A percentile compares a stretch with the other conserved stretches of the same genome.
These are phyloP conservation scores for Backusella liffmaniae DNA, from an alignment of 192 early-diverging fungal genomes.

Conservation along the genomic window DNA sequence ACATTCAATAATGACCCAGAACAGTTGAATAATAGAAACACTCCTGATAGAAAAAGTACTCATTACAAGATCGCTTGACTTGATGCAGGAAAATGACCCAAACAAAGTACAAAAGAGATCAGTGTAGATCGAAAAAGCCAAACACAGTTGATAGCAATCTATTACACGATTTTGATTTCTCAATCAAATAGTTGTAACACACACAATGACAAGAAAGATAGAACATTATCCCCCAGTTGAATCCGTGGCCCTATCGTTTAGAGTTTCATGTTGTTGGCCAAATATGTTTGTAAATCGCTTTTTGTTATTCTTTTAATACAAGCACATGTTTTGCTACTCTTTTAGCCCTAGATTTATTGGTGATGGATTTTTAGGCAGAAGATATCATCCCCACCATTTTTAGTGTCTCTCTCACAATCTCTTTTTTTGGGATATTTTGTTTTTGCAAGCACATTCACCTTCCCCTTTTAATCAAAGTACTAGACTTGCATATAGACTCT, in stretches of 20 bases:
- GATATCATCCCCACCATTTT: neutral
- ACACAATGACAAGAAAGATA: neutral
- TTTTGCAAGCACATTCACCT: neutral
- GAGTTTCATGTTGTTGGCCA: neutral
- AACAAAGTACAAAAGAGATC: neutral
- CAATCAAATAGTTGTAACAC: neutral
- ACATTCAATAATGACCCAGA: neutral
- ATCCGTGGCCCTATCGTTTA: neutral
- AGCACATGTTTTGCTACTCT: neutral
- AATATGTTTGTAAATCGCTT: neutral
- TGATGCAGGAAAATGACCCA: neutral
- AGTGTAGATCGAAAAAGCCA: neutral
- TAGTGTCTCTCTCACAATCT: neutral
- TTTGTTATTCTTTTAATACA: neutral
- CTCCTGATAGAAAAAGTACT: neutral
- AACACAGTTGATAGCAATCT: neutral
- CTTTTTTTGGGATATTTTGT: neutral
- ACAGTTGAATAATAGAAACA: neutral
- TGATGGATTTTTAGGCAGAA: neutral
- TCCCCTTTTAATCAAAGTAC: neutral
- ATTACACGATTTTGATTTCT: slow-evolving; percentile 9
- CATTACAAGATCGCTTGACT: neutral
- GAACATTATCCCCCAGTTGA: neutral
- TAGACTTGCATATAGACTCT: neutral
- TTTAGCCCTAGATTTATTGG: neutral